Base-by-base conservation (phyloP, 805 yeast genomes). In the Saccharomycopsis selenospora region DNA sequence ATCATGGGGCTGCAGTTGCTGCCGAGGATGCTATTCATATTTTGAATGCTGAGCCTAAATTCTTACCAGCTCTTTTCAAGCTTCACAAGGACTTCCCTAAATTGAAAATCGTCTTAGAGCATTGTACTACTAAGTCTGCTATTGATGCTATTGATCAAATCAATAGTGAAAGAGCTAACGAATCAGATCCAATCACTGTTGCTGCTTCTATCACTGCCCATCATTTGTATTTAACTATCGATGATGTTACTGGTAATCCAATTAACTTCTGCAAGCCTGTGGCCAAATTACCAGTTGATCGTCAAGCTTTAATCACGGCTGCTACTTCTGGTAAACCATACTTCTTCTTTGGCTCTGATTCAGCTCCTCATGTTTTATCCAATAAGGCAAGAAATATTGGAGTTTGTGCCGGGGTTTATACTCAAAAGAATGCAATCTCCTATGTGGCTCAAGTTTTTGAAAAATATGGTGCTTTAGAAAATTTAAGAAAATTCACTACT, bases 351-450 rank as follows among this genome's bases (percentile, higher is more conserved):
- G 99, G 99, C 4, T 86, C 96, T 1, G 99, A 93, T 64, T 87
- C 96, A 20, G 99, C 99, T 26, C 99, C 99, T 23, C 99, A 93
- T 64, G 95, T 96, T 5, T 60, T 86, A 23, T 76, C 77, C 54
- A 80, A 80, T 51, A 95, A 95, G 66, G 72, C 86, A 23, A 82
- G 75, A 52, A 88, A 79, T 56, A 69, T 72, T 30, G 91, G 90
- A 20, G 97, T 91, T 14, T 88, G 97, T 59, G 99, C 99, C n/a
- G 99, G 99, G 60, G 96, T 93, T 6, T 93, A 77, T 66, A 86
- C 98, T 1, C 99, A 93, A 65, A 76, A 86, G 20, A 77, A 77
- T 57, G 95, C 85, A 1, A 65, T 93, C 17, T 72, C 89, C 6
- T 93, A 91, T 56, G 68, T 93, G 24, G 97, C 98, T 2, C 84